Base-by-base conservation (phyloP, 2,329 filamentous ascomycete species). In the Fusarium beomiforme region DNA sequence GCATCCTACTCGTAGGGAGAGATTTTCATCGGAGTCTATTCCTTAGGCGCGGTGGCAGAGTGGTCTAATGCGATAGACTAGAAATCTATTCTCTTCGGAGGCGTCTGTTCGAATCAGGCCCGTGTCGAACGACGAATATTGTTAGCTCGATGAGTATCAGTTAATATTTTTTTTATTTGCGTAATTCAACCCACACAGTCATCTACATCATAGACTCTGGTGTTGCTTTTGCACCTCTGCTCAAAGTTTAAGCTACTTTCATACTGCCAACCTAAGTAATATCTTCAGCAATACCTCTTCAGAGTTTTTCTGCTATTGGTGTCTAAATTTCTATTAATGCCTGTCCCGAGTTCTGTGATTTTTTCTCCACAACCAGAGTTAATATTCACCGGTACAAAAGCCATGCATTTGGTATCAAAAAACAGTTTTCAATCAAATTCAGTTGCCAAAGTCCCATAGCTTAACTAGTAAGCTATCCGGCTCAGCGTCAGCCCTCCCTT, bases 391-490 rank as follows among this genome's bases (percentile, higher is more conserved):
- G n/a, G 21, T n/a, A 24, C 21, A 36, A 50, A 29, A 29, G 8
- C 29, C 8, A 37, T 51, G 21, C 24, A 17, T 31, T n/a, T 51
- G 31, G 21, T 14, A 51, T 51, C 26, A 42, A 41, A 29, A 37
- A 49, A 41, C 11, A 51, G 37, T n/a, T 16, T 31, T 63, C 36
- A 69, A 19, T 51, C 69, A 39, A 71, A 69, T 16, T 70, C 50
- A 19, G 41, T 64, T 65, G 26, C 76, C 77, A 75, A 92, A 91
- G 65, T 88, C 85, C 89, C 89, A 92, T 31, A 91, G 80, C 77
- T 86, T 89, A 47, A 87, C 87, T 24, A 91, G 73, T 36, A 91
- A 79, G 64, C 82, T 87, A 73, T 91, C 86, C 59, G 87, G 83
- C 17, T 83, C 78, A 43, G 79, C 83, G 8, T 84, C 82, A 14